These are phyloP conservation scores for Podospora pseudopauciseta DNA, from an alignment of 495 filamentous ascomycete genomes.

Conservation along the genomic window DNA sequence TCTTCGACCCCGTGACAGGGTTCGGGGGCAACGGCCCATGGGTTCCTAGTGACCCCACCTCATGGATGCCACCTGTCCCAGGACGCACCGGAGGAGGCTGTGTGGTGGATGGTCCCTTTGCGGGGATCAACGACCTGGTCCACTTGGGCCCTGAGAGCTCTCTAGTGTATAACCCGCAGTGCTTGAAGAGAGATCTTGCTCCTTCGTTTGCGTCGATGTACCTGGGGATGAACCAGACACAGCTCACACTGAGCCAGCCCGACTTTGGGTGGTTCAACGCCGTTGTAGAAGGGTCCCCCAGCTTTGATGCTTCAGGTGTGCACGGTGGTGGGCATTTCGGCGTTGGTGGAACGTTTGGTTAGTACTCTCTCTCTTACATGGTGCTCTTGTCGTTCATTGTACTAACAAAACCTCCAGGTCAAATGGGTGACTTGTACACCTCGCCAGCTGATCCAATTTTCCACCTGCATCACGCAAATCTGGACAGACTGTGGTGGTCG, in stretches of 20 bases:
- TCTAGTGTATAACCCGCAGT: conserved; percentile 36
- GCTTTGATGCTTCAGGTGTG: conserved; percentile 21
- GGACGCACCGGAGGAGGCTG: conserved; percentile 34
- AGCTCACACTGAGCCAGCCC: conserved; percentile 17
- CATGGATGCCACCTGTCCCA: conserved; percentile 19
- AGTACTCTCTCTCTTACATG: neutral
- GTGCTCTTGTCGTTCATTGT: no score
- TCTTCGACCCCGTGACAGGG: conserved; percentile 35
- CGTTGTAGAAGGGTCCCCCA: conserved; percentile 21
- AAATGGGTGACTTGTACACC: conserved; percentile 36
- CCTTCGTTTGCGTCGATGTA: conserved; percentile 28
- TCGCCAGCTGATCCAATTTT: conserved; percentile 43
- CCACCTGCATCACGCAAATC: conserved; percentile 42
- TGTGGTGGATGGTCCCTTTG: conserved; percentile 32
- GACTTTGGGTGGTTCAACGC: conserved; percentile 25
- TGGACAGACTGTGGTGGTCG: conserved; percentile 41
- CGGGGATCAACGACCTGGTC: conserved; percentile 20
- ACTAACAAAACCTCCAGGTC: conserved; percentile 16
- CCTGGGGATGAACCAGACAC: conserved; percentile 23
- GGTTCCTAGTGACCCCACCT: conserved; percentile 8
- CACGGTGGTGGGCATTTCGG: conserved; percentile 24
- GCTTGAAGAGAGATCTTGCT: conserved; percentile 35
- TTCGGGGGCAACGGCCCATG: conserved; percentile 32
- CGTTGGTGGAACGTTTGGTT: conserved; percentile 20
- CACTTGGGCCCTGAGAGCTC: conserved; percentile 22